Percentiles rank a stretch among this genome's conserved stretches.
phyloP scores from a whole-genome alignment of 164 flowering plant genomes.

The Liquidambar formosana region DNA sequence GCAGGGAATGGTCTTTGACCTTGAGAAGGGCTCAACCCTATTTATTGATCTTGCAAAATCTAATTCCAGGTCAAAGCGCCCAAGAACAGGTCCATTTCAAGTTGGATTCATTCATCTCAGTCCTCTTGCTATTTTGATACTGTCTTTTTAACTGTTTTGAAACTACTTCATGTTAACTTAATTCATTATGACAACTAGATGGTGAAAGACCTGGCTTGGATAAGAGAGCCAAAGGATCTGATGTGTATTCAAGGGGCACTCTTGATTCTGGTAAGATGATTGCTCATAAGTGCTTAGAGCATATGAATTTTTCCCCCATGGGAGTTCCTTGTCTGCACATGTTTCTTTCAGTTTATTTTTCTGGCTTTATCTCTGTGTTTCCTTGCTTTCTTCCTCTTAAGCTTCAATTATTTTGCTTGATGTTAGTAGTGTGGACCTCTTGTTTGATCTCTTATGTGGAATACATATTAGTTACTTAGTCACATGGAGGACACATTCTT shows the following conservation, averaged over 20 bases:
- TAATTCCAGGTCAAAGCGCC: constrained; percentile 84
- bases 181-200: constrained; percentile 36
- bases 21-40: constrained; percentile 77
- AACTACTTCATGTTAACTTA: constrained; percentile 16
- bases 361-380: neutral
- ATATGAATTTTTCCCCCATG: neutral
- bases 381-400: neutral
- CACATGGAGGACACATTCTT: constrained; percentile 59
- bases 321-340: neutral
- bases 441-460: constrained; percentile 18
- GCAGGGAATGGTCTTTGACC: constrained; percentile 92
- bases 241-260: constrained; percentile 35
- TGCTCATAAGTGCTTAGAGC: constrained; percentile 4
- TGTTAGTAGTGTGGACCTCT: constrained; percentile 11
- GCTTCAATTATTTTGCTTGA: constrained; percentile 1
- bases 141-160: neutral
- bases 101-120: constrained; percentile 4
- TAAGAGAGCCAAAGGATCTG: constrained; percentile 63
- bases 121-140: neutral
- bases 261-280: constrained; percentile 64
- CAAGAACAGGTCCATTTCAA: constrained; percentile 60
- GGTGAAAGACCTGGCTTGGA: constrained; percentile 59
- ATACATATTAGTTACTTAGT: constrained; percentile 30
- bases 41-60: constrained; percentile 87
- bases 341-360: too few relatives aligned